Percentiles rank a stretch among this genome's conserved stretches.
phyloP scores from a whole-genome alignment of 208 protist genomes.

The Leishmania mexicana region DNA sequence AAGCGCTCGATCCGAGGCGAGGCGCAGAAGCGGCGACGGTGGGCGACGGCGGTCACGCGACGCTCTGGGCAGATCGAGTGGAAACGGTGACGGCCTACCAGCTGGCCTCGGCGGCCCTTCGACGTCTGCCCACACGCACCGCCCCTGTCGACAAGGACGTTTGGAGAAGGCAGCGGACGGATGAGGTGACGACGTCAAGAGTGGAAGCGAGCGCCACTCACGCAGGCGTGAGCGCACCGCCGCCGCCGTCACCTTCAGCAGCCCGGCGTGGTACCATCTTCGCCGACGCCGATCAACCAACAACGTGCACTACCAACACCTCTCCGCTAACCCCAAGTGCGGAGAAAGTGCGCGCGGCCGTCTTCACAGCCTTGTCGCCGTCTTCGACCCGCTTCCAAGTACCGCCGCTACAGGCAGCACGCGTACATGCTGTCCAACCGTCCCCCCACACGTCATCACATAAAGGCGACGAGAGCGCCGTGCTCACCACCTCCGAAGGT shows the following conservation, averaged over 20 bases:
- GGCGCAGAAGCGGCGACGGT: neutral
- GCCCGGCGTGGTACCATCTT: neutral
- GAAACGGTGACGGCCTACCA: neutral
- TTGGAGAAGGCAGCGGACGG: neutral
- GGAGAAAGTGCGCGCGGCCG: neutral
- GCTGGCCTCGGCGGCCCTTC: slow-evolving; percentile 2
- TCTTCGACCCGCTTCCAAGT: slow-evolving; percentile 7
- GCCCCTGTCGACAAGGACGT: neutral
- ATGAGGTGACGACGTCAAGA: neutral
- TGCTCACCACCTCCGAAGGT: neutral
- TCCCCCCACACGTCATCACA: neutral
- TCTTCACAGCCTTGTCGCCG: neutral
- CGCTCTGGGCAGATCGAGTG: neutral
- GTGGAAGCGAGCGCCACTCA: neutral
- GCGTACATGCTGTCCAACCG: neutral
- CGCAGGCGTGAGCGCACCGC: neutral
- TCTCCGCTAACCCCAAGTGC: neutral
- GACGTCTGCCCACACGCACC: neutral
- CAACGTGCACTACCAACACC: neutral
- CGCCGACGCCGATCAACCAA: neutral
- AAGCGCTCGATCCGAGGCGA: neutral
- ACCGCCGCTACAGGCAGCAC: neutral
- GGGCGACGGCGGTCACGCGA: too few species aligned
- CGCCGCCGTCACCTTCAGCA: neutral
- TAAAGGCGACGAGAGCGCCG: neutral